Evolutionary conservation across 345 rosid species (phyloP).

Genomic region (Citrus australasica): DNA sequence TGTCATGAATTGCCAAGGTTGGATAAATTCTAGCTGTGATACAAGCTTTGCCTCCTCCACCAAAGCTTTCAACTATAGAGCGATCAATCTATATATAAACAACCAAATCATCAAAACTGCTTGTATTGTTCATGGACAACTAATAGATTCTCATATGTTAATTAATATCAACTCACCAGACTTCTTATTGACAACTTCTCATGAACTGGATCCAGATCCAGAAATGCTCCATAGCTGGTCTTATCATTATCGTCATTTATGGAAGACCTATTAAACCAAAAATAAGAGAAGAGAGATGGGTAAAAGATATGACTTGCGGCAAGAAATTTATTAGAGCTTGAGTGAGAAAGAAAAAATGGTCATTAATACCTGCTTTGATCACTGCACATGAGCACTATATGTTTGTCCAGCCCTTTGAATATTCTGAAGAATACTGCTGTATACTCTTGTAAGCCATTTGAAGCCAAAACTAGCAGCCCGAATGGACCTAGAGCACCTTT

Average conservation of each 20-base stretch:
- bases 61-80: conserved; percentile 57
- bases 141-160: not conserved
- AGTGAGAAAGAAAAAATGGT: too few relatives aligned
- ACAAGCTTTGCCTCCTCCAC: conserved; percentile 46
- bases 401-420: conserved; percentile 16
- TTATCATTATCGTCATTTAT: not conserved
- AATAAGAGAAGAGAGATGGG: not conserved
- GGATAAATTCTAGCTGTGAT: conserved; percentile 63
- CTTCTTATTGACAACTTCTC: conserved; percentile 34
- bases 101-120: too few relatives aligned
- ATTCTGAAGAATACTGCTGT: conserved; percentile 49
- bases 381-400: conserved; percentile 62
- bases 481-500: conserved; percentile 61
- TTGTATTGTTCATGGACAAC: too few relatives aligned
- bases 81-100: conserved; percentile 39
- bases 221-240: conserved; percentile 33
- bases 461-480: conserved; percentile 64
- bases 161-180: conserved; percentile 27
- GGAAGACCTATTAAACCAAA: not conserved
- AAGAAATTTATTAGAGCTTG: not conserved
- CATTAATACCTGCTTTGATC: conserved; percentile 47
- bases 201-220: conserved; percentile 35
- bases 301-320: not conserved
- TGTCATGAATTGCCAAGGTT: conserved; percentile 31
- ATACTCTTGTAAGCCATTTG: conserved; percentile 51